Percentiles rank a stretch among this genome's conserved stretches.
Evolutionary conservation across 2,329 filamentous ascomycete genomes (phyloP).

Genomic region (Phaeosphaeriaceae sp.): DNA sequence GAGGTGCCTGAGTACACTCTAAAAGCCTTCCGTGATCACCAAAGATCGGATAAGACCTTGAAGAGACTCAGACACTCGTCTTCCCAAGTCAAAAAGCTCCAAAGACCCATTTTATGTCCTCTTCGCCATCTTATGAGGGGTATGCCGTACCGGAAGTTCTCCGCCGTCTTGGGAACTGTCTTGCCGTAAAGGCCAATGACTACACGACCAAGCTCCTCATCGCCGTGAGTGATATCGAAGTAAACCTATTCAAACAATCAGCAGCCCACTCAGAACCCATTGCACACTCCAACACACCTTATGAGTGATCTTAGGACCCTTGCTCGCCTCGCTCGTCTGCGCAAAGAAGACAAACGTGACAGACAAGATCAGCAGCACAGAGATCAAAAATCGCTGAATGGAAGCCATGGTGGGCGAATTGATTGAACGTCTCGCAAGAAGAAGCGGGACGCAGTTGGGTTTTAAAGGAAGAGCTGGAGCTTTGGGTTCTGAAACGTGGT

Average conservation of each 20-base stretch:
- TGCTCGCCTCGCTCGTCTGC: constrained; percentile 41
- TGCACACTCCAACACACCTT: constrained; percentile 66
- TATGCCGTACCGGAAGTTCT: constrained; percentile 64
- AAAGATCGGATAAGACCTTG: not conserved
- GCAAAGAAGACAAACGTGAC: constrained; percentile 55
- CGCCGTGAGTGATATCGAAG: constrained; percentile 83
- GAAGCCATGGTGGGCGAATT: constrained; percentile 70
- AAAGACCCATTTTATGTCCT: not conserved
- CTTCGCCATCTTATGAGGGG: not conserved
- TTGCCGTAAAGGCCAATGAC: constrained; percentile 87
- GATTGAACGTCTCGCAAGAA: constrained; percentile 17
- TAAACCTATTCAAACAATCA: constrained; percentile 62
- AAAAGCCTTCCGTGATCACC: not conserved
- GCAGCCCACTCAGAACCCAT: not conserved
- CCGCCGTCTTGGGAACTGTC: constrained; percentile 78
- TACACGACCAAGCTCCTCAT: constrained; percentile 75
- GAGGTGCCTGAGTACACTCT: not conserved
- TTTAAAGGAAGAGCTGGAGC: constrained; percentile 27
- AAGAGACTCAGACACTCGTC: not conserved
- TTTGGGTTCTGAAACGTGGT: constrained; percentile 42
- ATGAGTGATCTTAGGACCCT: constrained; percentile 94
- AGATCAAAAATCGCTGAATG: constrained; percentile 72
- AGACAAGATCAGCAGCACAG: constrained; percentile 77
- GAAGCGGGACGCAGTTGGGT: constrained; percentile 26
- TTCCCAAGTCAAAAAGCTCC: not conserved